Evolutionary conservation across 257 asterid species (phyloP).

Genomic region (Scutellaria barbata): DNA sequence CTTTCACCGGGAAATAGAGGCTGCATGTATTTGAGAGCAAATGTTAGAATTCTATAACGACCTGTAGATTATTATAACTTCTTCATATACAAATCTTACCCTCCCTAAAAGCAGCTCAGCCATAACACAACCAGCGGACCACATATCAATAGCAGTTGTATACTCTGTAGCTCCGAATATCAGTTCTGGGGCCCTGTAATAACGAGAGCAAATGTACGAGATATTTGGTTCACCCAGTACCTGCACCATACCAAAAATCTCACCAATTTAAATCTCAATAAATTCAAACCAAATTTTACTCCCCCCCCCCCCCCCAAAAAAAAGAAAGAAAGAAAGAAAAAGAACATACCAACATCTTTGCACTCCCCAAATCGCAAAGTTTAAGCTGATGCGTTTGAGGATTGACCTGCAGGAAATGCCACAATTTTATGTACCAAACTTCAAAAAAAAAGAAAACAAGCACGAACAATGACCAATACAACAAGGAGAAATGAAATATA

Average conservation of each 20-base stretch:
- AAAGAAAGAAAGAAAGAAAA: neutral
- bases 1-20: slow-evolving; percentile 97
- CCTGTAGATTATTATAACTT: too few species aligned
- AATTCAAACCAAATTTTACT: neutral
- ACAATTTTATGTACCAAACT: slow-evolving; percentile 5
- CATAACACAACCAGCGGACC: slow-evolving; percentile 98
- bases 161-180: slow-evolving; percentile 93
- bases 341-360: slow-evolving; percentile 66
- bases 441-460: neutral
- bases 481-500: neutral
- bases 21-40: slow-evolving; percentile 47
- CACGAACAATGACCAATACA: neutral
- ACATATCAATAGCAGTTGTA: slow-evolving; percentile 89
- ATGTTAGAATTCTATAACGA: slow-evolving; percentile 19
- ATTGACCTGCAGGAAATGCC: slow-evolving; percentile 54
- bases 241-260: slow-evolving; percentile 45
- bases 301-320: too few species aligned
- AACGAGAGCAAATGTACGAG: slow-evolving; percentile 90
- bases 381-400: slow-evolving; percentile 72
- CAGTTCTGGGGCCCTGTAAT: slow-evolving; percentile 93
- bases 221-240: slow-evolving; percentile 90
- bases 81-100: slow-evolving; percentile 40
- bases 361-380: slow-evolving; percentile 80
- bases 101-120: slow-evolving; percentile 87
- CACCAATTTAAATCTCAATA: neutral